These are phyloP conservation scores for Quillaja saponaria DNA, from an alignment of 306 rosid species.

Conservation along the genomic window DNA sequence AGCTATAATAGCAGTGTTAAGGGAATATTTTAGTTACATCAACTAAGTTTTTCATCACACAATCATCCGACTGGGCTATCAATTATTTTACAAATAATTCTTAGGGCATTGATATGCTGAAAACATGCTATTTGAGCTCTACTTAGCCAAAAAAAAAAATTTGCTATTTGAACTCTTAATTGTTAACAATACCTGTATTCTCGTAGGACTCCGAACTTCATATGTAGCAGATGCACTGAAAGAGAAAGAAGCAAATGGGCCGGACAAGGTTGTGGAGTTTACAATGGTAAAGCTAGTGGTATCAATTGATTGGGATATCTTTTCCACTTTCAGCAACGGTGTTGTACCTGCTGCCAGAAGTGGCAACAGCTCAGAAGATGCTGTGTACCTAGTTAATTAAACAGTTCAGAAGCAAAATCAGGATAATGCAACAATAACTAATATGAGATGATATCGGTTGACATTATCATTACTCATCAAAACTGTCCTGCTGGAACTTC, in stretches of 20 bases:
- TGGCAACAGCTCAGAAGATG: slow-evolving; percentile 88
- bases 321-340: slow-evolving; percentile 74
- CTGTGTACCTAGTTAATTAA: slow-evolving; percentile 68
- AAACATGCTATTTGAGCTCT: not conserved
- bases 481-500: slow-evolving; percentile 3
- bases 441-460: not conserved
- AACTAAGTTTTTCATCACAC: not conserved
- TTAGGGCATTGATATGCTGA: no score
- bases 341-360: slow-evolving; percentile 78
- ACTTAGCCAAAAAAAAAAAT: no score
- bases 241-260: slow-evolving; percentile 62
- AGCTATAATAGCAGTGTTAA: no score
- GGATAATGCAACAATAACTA: not conserved
- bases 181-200: slow-evolving; percentile 98
- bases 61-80: not conserved
- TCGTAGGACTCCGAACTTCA: slow-evolving; percentile 85
- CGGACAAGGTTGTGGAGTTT: slow-evolving; percentile 70
- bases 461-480: slow-evolving; percentile 11
- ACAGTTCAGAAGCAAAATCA: slow-evolving; percentile 23
- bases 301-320: slow-evolving; percentile 76
- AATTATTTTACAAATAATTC: no score
- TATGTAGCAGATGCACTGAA: slow-evolving; percentile 87
- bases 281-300: slow-evolving; percentile 46
- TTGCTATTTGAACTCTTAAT: not conserved
- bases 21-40: no score